A percentile compares a stretch with the other conserved stretches of the same genome.
Conservation (phyloP, 2,329 filamentous ascomycete species). For the Aschersonia sp. region DNA sequence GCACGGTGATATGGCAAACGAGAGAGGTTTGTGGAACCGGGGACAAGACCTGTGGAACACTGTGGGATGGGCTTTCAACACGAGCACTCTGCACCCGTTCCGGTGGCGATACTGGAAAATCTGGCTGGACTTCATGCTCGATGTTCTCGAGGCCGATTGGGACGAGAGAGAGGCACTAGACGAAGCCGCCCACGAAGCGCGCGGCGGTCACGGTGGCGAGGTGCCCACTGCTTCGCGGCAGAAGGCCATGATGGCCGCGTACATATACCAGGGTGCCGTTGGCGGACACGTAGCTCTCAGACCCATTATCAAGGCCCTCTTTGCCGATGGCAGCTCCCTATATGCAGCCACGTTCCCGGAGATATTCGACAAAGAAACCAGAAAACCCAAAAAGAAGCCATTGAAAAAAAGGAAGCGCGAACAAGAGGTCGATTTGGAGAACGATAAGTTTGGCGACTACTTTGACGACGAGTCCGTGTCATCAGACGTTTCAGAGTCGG, state of each 20-base stretch:
- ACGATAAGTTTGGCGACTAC: slow-evolving; percentile 46
- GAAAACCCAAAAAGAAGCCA: slow-evolving; percentile 20
- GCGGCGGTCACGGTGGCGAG: slow-evolving; percentile 7
- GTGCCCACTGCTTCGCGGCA: slow-evolving; percentile 20
- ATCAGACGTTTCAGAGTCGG: slow-evolving; percentile 29
- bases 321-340: slow-evolving; percentile 47
- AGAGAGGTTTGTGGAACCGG: slow-evolving; percentile 55
- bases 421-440: slow-evolving; percentile 38
- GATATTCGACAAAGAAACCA: slow-evolving; percentile 50
- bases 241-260: slow-evolving; percentile 45
- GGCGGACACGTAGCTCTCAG: slow-evolving; percentile 30
- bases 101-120: slow-evolving; percentile 72
- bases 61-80: slow-evolving; percentile 88
- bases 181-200: slow-evolving; percentile 12
- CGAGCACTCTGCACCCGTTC: slow-evolving; percentile 54
- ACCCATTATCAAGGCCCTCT: slow-evolving; percentile 49
- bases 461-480: slow-evolving; percentile 40
- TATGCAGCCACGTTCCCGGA: slow-evolving; percentile 43
- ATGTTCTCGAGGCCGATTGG: slow-evolving; percentile 61
- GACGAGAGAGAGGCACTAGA: slow-evolving; percentile 39
- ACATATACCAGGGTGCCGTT: slow-evolving; percentile 30
- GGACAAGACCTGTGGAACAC: slow-evolving; percentile 81
- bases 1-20: slow-evolving; percentile 43
- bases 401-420: slow-evolving; percentile 35
- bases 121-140: slow-evolving; percentile 69